Evolutionary conservation across 202 grass and related monocot species (phyloP), one percentile per base, ranked within the genome.

Genomic region (Zoysia matrella): DNA sequence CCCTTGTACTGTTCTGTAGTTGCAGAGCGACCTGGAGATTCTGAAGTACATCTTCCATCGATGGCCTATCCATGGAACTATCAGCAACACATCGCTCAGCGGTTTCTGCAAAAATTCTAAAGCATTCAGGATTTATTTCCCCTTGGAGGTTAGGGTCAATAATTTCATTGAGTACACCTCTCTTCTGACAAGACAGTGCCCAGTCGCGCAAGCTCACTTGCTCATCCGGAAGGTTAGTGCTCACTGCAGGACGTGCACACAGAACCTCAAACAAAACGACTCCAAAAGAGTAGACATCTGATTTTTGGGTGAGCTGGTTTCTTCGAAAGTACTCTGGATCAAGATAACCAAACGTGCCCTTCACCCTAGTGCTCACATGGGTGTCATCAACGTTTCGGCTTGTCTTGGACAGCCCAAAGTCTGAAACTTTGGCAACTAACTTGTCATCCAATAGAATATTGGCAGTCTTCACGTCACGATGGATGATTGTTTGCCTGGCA

Each of bases 241-340:
- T 61, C 47, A 92, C 45, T 1, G 53, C 84, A 0, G 86, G 88
- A 36, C 90, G 83, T 15, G 90, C 85, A 3, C 90, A 96, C 8
- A 95, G 68, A 8, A 90, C 80, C 76, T 95, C 90, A 69, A 92
- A 92, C 77, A 95, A 52, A 13, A 95, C 83, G 8, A 96, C 90
- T 6, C 88, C 90, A 13, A 96, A 92, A 6, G 93, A 92, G 60
- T 84, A 95, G 1, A 95, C 93, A 76, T 95, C 90, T 8, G 93
- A 95, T 77, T 95, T 95, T 22, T 85, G 55, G 4, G 86, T 91
- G 42, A 94, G 81, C n/a, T 80, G 65, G 64, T 83, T 72, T 13
- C 77, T 9, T 4, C 80, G 71, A 14, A 86, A 90, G 68, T 95
- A 95, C n/a, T 95, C 90, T 6, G 93, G 93, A 50, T 95, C 90